A percentile compares a stretch with the other conserved stretches of the same genome.
Conservation (phyloP, 306 rosid genomes). For the Lathyrus aphaca region DNA sequence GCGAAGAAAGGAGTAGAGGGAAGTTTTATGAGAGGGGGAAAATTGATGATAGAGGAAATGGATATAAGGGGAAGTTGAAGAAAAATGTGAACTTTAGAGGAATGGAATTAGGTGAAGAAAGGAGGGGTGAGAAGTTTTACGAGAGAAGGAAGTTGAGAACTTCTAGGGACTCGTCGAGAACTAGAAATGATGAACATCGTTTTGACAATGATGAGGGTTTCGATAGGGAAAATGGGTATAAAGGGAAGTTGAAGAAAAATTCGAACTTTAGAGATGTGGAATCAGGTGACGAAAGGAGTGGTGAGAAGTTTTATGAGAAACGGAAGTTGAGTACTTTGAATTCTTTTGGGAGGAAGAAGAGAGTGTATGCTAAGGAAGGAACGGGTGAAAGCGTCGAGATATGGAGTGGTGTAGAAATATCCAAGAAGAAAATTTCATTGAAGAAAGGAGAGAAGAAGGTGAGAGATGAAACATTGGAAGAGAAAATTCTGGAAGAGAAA, state of each 20-base stretch:
- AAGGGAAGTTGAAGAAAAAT: conserved; percentile 37
- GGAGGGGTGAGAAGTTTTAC: conserved; percentile 21
- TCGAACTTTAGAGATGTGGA: conserved; percentile 15
- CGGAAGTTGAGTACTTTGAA: conserved; percentile 38
- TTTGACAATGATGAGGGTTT: background rate
- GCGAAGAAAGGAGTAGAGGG: conserved; percentile 22
- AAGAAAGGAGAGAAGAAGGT: conserved; percentile 31
- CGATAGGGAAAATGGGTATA: conserved; percentile 36
- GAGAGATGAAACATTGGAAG: conserved; percentile 31
- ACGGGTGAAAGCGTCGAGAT: conserved; percentile 16
- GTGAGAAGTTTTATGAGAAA: conserved; percentile 32
- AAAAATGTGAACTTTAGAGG: conserved; percentile 30
- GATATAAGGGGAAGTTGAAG: conserved; percentile 33
- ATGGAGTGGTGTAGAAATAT: conserved; percentile 23
- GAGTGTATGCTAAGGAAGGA: conserved; percentile 42
- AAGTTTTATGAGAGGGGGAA: conserved; percentile 27
- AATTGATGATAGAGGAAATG: conserved; percentile 33
- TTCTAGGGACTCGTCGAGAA: too few species aligned
- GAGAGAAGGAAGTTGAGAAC: conserved; percentile 3
- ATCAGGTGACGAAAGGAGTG: conserved; percentile 27
- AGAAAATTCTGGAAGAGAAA: conserved; percentile 18
- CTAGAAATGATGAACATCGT: conserved; percentile 24
- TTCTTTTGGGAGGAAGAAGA: conserved; percentile 46
- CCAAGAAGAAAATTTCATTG: conserved; percentile 34
- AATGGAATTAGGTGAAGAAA: conserved; percentile 8